Conservation (phyloP, 345 rosid genomes). For the Excoecaria cochinchinensis region DNA sequence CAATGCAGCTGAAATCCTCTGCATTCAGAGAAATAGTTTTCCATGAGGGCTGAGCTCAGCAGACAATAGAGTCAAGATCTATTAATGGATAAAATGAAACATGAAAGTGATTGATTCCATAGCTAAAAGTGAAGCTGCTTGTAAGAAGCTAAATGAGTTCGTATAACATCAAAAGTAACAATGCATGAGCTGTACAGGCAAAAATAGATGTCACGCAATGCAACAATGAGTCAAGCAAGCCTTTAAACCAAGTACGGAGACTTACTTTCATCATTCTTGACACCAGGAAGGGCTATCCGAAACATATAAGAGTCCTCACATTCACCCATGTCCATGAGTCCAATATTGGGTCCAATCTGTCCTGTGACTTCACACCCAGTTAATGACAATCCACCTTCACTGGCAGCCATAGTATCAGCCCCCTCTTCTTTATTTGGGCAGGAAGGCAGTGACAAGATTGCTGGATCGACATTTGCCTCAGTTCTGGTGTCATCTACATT, state of each 20-base stretch:
- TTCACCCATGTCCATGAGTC: constrained; percentile 21
- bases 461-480: constrained; percentile 6
- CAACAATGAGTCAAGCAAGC: neutral
- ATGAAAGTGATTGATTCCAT: neutral
- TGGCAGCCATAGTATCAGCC: neutral
- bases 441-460: constrained; percentile 9
- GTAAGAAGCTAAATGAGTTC: neutral
- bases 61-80: neutral
- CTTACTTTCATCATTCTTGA: constrained; percentile 17
- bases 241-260: neutral
- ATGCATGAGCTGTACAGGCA: neutral
- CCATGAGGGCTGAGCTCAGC: neutral
- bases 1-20: constrained; percentile 67
- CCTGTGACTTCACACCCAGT: constrained; percentile 22
- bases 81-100: neutral
- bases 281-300: constrained; percentile 23
- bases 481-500: constrained; percentile 19
- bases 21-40: constrained; percentile 5
- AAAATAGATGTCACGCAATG: neutral
- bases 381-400: constrained; percentile 1
- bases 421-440: neutral
- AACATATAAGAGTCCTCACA: constrained; percentile 21
- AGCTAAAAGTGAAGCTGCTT: neutral
- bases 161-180: neutral
- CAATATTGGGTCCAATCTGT: constrained; percentile 9